Percentiles rank a stretch among this genome's conserved stretches.
Evolutionary conservation across 805 yeast genomes (phyloP).

Genomic region (Yarrowia keelungensis): DNA sequence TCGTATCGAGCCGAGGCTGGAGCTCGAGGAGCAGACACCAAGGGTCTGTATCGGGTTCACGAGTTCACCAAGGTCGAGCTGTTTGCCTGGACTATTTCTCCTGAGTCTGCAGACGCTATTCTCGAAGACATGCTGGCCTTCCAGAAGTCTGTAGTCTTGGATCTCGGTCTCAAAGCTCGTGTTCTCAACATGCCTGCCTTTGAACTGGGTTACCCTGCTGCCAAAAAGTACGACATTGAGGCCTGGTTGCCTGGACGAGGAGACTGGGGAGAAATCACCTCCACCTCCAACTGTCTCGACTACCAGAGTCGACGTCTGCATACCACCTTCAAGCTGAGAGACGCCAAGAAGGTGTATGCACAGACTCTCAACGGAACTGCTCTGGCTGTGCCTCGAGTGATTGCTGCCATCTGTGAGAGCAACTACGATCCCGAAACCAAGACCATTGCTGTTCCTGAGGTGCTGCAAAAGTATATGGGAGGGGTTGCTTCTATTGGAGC

Average conservation of each 20-base stretch:
- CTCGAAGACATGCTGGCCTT: conserved; percentile 66
- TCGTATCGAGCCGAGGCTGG: conserved; percentile 97
- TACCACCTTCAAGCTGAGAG: conserved; percentile 59
- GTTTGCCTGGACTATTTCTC: conserved; percentile 67
- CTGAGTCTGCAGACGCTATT: conserved; percentile 40
- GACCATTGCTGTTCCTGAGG: conserved; percentile 68
- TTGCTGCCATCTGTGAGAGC: conserved; percentile 89
- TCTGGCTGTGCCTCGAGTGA: conserved; percentile 90
- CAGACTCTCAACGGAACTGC: conserved; percentile 96
- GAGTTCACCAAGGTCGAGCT: conserved; percentile 95
- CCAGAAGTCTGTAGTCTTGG: conserved; percentile 68
- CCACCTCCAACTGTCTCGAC: conserved; percentile 91
- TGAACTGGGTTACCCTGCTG: conserved; percentile 94
- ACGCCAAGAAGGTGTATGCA: conserved; percentile 56
- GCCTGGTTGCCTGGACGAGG: conserved; percentile 99
- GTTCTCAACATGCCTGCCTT: conserved; percentile 87
- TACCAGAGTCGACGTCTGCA: conserved; percentile 86
- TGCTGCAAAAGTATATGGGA: conserved; percentile 75
- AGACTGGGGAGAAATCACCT: conserved; percentile 89
- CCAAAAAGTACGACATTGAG: conserved; percentile 89
- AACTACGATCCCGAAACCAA: conserved; percentile 67
- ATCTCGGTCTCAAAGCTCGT: conserved; percentile 79
- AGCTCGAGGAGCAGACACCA: conserved; percentile 90
- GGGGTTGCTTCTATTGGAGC: conserved; percentile 48
- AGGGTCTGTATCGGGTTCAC: conserved; percentile 92